Percentiles rank a stretch among this genome's conserved stretches.
These are phyloP conservation scores for Rhizoctonia solani DNA, from an alignment of 1,284 basidiomycete species.

Conservation along the genomic window DNA sequence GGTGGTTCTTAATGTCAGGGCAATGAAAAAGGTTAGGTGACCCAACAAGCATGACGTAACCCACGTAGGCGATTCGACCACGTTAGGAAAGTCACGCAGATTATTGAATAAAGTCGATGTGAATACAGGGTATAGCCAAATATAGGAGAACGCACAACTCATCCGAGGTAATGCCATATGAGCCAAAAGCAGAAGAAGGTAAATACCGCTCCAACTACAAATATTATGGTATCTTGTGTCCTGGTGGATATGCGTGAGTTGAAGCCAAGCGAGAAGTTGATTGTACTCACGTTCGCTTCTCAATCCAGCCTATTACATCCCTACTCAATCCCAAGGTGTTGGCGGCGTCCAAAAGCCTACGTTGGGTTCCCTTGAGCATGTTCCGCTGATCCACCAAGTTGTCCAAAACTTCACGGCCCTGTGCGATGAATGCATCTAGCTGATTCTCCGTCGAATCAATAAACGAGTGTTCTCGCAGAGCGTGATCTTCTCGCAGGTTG, in stretches of 20 bases:
- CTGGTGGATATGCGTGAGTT: constrained; percentile 49
- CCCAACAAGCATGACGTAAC: not conserved
- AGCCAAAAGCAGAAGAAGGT: constrained; percentile 90
- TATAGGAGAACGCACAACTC: constrained; percentile 28
- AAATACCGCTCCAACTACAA: constrained; percentile 78
- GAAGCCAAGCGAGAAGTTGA: not conserved
- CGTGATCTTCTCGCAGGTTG: constrained; percentile 69
- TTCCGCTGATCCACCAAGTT: constrained; percentile 89
- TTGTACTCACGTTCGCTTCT: constrained; percentile 74
- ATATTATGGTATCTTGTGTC: constrained; percentile 92
- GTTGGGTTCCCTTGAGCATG: constrained; percentile 88
- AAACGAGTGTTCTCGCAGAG: constrained; percentile 84
- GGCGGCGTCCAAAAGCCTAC: constrained; percentile 80
- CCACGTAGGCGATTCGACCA: not conserved
- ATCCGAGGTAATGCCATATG: constrained; percentile 89
- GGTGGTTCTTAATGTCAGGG: not conserved
- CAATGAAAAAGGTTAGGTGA: not conserved
- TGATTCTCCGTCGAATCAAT: constrained; percentile 77
- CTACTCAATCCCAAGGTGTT: constrained; percentile 91
- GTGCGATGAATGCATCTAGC: constrained; percentile 87
- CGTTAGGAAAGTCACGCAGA: constrained; percentile 7
- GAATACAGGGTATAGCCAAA: constrained; percentile 22
- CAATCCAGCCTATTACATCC: constrained; percentile 94
- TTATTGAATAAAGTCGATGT: constrained; percentile 21
- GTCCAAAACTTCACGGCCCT: constrained; percentile 86